These are phyloP conservation scores for Cochlearia excelsa DNA, from an alignment of 345 rosid species.

Conservation along the genomic window DNA sequence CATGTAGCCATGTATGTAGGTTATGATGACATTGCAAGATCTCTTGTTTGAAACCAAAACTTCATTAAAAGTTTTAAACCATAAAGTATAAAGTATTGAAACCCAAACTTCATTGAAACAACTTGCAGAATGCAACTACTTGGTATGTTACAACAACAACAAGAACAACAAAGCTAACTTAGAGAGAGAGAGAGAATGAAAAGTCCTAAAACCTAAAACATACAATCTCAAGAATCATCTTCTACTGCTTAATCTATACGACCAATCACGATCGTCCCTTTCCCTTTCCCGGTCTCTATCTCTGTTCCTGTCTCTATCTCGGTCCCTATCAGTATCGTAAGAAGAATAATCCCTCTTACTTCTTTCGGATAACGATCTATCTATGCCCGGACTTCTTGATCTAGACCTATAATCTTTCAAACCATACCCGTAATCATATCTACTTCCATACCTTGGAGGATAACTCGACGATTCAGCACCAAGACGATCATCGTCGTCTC, in stretches of 20 bases:
- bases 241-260: conserved; percentile 30
- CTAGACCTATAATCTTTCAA: conserved; percentile 35
- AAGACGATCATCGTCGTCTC: conserved; percentile 69
- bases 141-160: not conserved
- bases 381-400: conserved; percentile 39
- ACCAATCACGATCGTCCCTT: conserved; percentile 36
- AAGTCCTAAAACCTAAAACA: conserved; percentile 12
- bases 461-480: conserved; percentile 62
- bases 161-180: conserved; percentile 17
- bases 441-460: conserved; percentile 57
- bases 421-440: conserved; percentile 38
- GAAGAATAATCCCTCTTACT: conserved; percentile 44
- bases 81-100: too few relatives aligned
- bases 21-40: too few relatives aligned
- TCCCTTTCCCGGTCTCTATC: conserved; percentile 19
- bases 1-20: too few relatives aligned
- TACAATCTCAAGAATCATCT: conserved; percentile 32
- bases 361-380: conserved; percentile 47
- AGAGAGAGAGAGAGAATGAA: conserved; percentile 3
- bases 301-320: conserved; percentile 27
- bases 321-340: conserved; percentile 30
- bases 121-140: too few relatives aligned
- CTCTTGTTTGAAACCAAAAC: too few relatives aligned
- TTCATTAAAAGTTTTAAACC: too few relatives aligned
- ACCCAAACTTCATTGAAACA: too few relatives aligned